Conservation (phyloP, 2,329 filamentous ascomycete genomes). For the Madurella fahalii region DNA sequence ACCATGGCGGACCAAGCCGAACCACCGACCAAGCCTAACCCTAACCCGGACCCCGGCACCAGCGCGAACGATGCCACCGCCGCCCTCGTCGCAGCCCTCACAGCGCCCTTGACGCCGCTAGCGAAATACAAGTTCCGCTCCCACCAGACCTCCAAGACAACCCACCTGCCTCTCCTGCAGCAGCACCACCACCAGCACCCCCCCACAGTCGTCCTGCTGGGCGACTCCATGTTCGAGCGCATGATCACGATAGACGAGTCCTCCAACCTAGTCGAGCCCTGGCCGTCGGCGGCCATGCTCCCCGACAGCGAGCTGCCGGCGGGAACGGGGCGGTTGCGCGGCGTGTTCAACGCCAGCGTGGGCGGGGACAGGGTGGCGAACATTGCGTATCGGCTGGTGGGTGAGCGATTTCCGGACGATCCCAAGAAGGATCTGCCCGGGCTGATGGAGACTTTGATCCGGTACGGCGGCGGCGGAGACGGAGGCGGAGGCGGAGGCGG, state of each 20-base stretch:
- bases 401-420: not conserved
- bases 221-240: constrained; percentile 26
- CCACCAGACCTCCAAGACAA: constrained; percentile 1
- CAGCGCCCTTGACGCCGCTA: constrained; percentile 5
- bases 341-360: constrained; percentile 22
- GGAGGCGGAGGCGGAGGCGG: too few relatives aligned
- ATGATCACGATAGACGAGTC: constrained; percentile 19
- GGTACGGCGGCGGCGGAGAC: too few relatives aligned
- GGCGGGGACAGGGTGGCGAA: constrained; percentile 26
- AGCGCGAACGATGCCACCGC: too few relatives aligned
- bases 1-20: too few relatives aligned
- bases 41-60: too few relatives aligned
- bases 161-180: constrained; percentile 8
- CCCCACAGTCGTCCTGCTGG: constrained; percentile 18
- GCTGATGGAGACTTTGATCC: constrained; percentile 4
- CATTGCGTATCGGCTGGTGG: constrained; percentile 19
- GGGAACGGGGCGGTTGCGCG: not conserved
- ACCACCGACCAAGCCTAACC: too few relatives aligned
- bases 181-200: not conserved
- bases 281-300: constrained; percentile 19
- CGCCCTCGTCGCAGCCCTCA: not conserved
- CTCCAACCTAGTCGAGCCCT: constrained; percentile 12
- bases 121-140: constrained; percentile 10
- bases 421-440: not conserved
- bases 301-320: not conserved